Conservation (phyloP, 192 early-diverging fungal genomes). For the Mortierella hygrophila region DNA sequence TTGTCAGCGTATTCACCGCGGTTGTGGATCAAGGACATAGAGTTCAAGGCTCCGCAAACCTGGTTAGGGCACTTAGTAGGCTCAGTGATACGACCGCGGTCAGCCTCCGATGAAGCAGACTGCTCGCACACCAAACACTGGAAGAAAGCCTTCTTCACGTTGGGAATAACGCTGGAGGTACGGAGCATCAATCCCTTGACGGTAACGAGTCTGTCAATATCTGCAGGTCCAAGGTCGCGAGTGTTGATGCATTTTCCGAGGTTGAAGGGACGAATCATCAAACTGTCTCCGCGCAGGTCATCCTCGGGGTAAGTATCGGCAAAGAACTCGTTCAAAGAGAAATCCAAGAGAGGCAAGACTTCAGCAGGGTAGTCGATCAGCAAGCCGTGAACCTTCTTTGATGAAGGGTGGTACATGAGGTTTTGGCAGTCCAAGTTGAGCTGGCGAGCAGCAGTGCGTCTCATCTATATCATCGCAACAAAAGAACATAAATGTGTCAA, state of each 20-base stretch:
- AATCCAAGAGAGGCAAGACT: conserved; percentile 95
- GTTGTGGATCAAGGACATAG: conserved; percentile 94
- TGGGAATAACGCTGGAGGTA: conserved; percentile 92
- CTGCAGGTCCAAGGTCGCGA: conserved; percentile 94
- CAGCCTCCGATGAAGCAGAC: conserved; percentile 80
- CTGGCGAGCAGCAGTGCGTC: conserved; percentile 70
- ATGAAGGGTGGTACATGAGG: conserved; percentile 74
- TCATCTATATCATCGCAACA: conserved; percentile 64
- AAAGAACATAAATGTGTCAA: conserved; percentile 8
- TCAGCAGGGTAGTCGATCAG: conserved; percentile 95
- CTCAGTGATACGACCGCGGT: conserved; percentile 90
- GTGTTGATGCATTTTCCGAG: conserved; percentile 84
- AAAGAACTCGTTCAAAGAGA: conserved; percentile 82
- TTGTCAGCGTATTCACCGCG: conserved; percentile 94
- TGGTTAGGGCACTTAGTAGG: conserved; percentile 85
- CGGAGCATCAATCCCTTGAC: conserved; percentile 96
- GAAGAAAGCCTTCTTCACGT: conserved; percentile 95
- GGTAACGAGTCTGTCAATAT: conserved; percentile 97
- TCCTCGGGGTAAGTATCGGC: conserved; percentile 74
- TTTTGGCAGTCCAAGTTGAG: conserved; percentile 95
- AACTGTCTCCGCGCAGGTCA: conserved; percentile 69
- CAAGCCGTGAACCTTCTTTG: conserved; percentile 84
- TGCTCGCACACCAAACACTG: conserved; percentile 92
- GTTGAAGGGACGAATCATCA: conserved; percentile 91
- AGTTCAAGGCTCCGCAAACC: conserved; percentile 84